Percentiles rank a stretch among this genome's conserved stretches.
These are phyloP conservation scores for Thielaviopsis ethacetica DNA, from an alignment of 2,329 filamentous ascomycete species.

Conservation along the genomic window DNA sequence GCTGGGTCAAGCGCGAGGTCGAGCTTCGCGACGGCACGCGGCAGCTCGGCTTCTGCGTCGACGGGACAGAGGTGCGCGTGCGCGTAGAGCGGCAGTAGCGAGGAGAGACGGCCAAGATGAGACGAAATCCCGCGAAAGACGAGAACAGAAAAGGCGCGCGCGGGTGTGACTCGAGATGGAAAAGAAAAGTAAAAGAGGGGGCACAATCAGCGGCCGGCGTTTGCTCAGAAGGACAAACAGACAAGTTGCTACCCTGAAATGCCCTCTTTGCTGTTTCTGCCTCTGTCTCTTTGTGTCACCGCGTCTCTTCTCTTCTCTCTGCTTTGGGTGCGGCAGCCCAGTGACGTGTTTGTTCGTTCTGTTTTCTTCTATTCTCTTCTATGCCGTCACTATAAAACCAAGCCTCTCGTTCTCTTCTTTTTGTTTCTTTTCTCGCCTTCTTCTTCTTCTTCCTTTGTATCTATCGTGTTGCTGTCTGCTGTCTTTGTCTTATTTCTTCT, in stretches of 20 bases:
- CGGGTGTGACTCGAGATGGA: conserved; percentile 41
- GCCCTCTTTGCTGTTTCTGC: too few species aligned
- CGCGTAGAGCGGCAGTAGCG: conserved; percentile 40
- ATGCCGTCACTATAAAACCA: neutral
- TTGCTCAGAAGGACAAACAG: neutral
- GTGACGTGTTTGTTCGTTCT: neutral
- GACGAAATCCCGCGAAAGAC: neutral
- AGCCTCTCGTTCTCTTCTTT: neutral
- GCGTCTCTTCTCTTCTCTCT: neutral
- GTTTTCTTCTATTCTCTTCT: neutral
- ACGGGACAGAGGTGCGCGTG: conserved; percentile 52
- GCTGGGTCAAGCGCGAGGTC: conserved; percentile 63
- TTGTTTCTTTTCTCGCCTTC: neutral
- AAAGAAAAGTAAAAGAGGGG: neutral
- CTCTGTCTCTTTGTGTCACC: too few species aligned
- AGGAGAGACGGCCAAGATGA: neutral
- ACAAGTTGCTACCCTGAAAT: too few species aligned
- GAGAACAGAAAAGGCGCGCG: conserved; percentile 21
- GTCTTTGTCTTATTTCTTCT: neutral
- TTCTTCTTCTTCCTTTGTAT: neutral
- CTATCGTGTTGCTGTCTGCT: neutral
- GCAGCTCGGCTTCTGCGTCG: conserved; percentile 69
- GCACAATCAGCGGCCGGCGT: neutral
- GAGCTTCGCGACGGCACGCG: conserved; percentile 66
- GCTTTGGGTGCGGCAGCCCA: neutral